Percentiles rank a stretch among this genome's conserved stretches.
These are phyloP conservation scores for Penicillium sp. DNA, from an alignment of 2,329 filamentous ascomycete genomes.

Conservation along the genomic window DNA sequence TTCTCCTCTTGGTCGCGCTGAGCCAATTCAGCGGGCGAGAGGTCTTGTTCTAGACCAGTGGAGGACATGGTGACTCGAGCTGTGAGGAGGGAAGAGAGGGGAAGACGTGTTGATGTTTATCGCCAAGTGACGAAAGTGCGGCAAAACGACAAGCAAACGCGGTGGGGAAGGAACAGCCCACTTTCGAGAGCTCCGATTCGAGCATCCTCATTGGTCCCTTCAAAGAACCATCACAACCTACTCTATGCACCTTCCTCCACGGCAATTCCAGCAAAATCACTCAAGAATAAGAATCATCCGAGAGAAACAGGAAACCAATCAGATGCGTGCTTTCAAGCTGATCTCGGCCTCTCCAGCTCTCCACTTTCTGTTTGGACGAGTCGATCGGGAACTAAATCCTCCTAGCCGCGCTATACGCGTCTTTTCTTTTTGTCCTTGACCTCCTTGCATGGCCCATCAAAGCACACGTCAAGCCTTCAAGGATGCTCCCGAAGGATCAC, in stretches of 20 bases:
- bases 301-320: background rate
- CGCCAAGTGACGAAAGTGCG: conserved; percentile 8
- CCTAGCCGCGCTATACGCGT: conserved; percentile 32
- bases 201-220: background rate
- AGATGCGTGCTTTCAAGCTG: background rate
- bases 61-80: conserved; percentile 37
- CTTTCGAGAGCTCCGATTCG: background rate
- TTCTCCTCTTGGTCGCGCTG: conserved; percentile 63
- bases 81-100: conserved; percentile 1
- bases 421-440: conserved; percentile 5
- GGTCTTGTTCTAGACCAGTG: conserved; percentile 39
- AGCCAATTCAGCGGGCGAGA: conserved; percentile 42
- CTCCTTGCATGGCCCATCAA: conserved; percentile 25
- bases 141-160: conserved; percentile 1
- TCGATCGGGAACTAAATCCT: background rate
- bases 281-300: background rate
- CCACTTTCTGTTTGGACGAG: conserved; percentile 4
- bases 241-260: background rate
- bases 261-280: background rate
- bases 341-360: background rate
- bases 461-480: conserved; percentile 21
- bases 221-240: background rate
- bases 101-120: conserved; percentile 6
- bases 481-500: conserved; percentile 6
- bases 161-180: background rate